Evolutionary conservation across 169 alveolate species (phyloP).

Genomic region (Cryptosporidium canis): DNA sequence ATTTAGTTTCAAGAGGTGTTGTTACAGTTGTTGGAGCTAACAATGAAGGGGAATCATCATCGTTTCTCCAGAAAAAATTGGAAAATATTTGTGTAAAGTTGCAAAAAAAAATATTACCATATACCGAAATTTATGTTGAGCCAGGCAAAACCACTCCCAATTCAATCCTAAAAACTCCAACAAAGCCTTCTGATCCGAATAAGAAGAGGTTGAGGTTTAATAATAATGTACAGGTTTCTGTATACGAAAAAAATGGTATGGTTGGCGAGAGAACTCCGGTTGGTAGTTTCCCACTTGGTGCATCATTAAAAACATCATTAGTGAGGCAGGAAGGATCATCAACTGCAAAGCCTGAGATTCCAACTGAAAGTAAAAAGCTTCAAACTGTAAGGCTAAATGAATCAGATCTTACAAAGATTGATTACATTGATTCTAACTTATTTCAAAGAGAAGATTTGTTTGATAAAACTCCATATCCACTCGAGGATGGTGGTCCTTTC

Average conservation of each 20-base stretch:
- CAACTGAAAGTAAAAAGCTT: neutral
- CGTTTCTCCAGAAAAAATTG: neutral
- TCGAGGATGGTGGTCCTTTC: neutral
- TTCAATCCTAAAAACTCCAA: conserved; percentile 29
- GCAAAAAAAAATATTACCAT: conserved; percentile 41
- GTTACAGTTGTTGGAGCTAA: conserved; percentile 2
- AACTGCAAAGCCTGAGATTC: conserved; percentile 53
- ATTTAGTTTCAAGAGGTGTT: conserved; percentile 12
- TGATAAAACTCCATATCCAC: conserved; percentile 58
- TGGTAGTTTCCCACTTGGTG: neutral
- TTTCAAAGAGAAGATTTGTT: conserved; percentile 14
- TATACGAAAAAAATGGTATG: neutral
- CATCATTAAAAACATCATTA: conserved; percentile 25
- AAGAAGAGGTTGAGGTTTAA: conserved; percentile 44
- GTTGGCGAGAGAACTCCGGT: neutral
- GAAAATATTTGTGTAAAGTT: conserved; percentile 33
- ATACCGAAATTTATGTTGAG: conserved; percentile 6
- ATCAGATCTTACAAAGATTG: neutral
- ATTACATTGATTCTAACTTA: neutral
- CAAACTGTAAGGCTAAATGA: neutral
- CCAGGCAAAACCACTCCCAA: neutral
- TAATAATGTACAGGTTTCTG: conserved; percentile 8
- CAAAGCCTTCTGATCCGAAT: neutral
- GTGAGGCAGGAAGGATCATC: conserved; percentile 2
- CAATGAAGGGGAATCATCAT: neutral